These are phyloP conservation scores for Durio zibethinus DNA, from an alignment of 345 rosid genomes.

Conservation along the genomic window DNA sequence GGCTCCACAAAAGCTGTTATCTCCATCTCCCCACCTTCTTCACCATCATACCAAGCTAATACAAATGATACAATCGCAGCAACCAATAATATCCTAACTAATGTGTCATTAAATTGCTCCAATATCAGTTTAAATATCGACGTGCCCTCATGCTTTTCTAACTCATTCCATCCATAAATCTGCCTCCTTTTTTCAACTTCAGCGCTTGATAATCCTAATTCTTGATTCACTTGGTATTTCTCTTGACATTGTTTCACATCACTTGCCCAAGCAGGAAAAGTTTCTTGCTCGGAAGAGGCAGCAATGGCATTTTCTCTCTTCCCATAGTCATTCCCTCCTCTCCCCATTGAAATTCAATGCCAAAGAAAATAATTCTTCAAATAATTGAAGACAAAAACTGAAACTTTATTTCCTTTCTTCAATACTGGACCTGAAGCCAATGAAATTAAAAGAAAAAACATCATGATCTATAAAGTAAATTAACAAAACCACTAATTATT, in stretches of 20 bases:
- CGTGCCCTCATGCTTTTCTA: conserved; percentile 76
- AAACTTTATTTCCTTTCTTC: background rate
- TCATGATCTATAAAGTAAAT: conserved; percentile 9
- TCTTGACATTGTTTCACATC: conserved; percentile 56
- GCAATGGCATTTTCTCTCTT: conserved; percentile 24
- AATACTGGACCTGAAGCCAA: background rate
- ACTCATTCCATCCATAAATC: conserved; percentile 66
- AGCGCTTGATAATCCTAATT: conserved; percentile 39
- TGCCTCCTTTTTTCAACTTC: conserved; percentile 49
- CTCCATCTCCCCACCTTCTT: conserved; percentile 81
- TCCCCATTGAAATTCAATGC: conserved; percentile 48
- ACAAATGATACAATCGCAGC: conserved; percentile 77
- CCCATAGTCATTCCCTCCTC: conserved; percentile 50
- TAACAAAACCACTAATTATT: background rate
- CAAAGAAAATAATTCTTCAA: conserved; percentile 8
- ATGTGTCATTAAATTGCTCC: conserved; percentile 79
- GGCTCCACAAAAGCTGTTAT: conserved; percentile 91
- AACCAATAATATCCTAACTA: conserved; percentile 73
- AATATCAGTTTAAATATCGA: conserved; percentile 56
- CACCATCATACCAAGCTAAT: conserved; percentile 70
- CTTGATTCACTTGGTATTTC: conserved; percentile 40
- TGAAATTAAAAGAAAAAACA: background rate
- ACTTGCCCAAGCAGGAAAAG: conserved; percentile 69
- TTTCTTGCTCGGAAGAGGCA: conserved; percentile 18
- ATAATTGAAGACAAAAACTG: background rate